phyloP scores from a whole-genome alignment of 2,329 filamentous ascomycete species.

The Neoscytalidium dimidiatum region DNA sequence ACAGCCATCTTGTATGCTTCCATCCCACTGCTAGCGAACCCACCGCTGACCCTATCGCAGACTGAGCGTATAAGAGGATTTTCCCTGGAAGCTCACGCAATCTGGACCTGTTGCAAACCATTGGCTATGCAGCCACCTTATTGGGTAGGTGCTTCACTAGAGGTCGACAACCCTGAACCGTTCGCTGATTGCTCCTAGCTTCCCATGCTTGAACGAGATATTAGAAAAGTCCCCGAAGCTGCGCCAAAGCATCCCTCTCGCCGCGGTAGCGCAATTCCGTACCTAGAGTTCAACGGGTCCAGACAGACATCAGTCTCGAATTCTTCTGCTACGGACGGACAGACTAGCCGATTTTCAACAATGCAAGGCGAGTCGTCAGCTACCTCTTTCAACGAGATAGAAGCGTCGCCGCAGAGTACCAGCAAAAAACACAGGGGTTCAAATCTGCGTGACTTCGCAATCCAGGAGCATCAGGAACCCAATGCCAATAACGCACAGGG shows the following conservation, averaged over 20 bases:
- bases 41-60: slow-evolving; percentile 23
- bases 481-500: slow-evolving; percentile 22
- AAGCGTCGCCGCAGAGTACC: background rate
- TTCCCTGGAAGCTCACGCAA: slow-evolving; percentile 55
- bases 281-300: slow-evolving; percentile 29
- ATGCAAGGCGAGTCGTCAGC: slow-evolving; percentile 36
- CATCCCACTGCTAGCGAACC: background rate
- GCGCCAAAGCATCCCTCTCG: slow-evolving; percentile 30
- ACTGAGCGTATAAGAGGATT: slow-evolving; percentile 55
- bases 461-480: background rate
- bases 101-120: slow-evolving; percentile 51
- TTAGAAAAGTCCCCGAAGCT: slow-evolving; percentile 53
- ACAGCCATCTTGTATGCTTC: slow-evolving; percentile 47
- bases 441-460: slow-evolving; percentile 8
- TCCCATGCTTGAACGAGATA: slow-evolving; percentile 50
- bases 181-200: slow-evolving; percentile 29
- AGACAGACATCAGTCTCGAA: slow-evolving; percentile 40
- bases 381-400: slow-evolving; percentile 34
- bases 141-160: slow-evolving; percentile 42
- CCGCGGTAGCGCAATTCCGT: slow-evolving; percentile 25
- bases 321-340: slow-evolving; percentile 39
- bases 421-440: slow-evolving; percentile 1
- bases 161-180: background rate
- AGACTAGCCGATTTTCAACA: slow-evolving; percentile 32
- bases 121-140: slow-evolving; percentile 47